Evolutionary conservation across 2,329 filamentous ascomycete species (phyloP).

Genomic region (Ophiostoma angusticollis): DNA sequence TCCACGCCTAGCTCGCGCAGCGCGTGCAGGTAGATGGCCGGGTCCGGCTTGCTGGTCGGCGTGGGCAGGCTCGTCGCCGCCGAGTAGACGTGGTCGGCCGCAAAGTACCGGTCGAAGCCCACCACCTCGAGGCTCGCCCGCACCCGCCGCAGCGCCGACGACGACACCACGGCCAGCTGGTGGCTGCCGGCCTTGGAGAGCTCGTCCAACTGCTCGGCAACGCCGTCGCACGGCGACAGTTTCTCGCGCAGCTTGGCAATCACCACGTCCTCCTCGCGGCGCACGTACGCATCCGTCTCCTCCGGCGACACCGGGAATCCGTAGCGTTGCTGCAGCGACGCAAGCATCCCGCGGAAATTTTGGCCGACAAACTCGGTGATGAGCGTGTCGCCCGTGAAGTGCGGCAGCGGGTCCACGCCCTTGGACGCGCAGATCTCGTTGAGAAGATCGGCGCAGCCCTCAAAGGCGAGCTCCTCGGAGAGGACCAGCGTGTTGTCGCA

Average conservation of each 20-base stretch:
- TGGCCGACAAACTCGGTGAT: slow-evolving; percentile 83
- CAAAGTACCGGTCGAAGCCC: slow-evolving; percentile 68
- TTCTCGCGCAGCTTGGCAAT: slow-evolving; percentile 64
- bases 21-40: slow-evolving; percentile 73
- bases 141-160: slow-evolving; percentile 66
- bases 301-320: slow-evolving; percentile 54
- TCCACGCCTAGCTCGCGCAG: slow-evolving; percentile 60
- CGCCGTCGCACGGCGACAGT: slow-evolving; percentile 55
- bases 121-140: slow-evolving; percentile 67
- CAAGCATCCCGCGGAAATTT: slow-evolving; percentile 89
- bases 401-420: slow-evolving; percentile 37
- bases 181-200: slow-evolving; percentile 51
- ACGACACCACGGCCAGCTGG: slow-evolving; percentile 67
- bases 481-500: slow-evolving; percentile 88
- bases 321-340: slow-evolving; percentile 61
- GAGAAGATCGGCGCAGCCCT: slow-evolving; percentile 78
- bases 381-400: slow-evolving; percentile 65
- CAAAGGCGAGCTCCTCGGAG: slow-evolving; percentile 81
- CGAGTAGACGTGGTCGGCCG: slow-evolving; percentile 60
- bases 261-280: slow-evolving; percentile 67
- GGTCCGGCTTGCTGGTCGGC: slow-evolving; percentile 85
- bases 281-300: slow-evolving; percentile 63
- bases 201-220: slow-evolving; percentile 52
- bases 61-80: slow-evolving; percentile 64
- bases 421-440: slow-evolving; percentile 67